These are phyloP conservation scores for Suillus alpinus DNA, from an alignment of 768 basidiomycete species.

Conservation along the genomic window DNA sequence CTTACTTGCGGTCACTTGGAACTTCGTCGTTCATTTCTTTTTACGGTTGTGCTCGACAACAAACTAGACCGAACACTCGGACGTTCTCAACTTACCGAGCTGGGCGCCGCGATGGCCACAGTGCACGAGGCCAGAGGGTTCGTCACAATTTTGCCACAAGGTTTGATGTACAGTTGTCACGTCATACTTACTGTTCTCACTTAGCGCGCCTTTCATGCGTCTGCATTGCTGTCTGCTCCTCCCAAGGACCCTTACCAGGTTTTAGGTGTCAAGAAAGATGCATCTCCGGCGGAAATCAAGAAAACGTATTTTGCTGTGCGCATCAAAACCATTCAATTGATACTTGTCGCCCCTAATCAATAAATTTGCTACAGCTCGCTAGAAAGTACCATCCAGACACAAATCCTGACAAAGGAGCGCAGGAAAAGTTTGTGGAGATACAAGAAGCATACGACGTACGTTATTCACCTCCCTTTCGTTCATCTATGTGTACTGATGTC, in stretches of 20 bases:
- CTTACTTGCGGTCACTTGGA: slow-evolving; percentile 46
- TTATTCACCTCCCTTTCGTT: slow-evolving; percentile 11
- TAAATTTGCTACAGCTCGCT: slow-evolving; percentile 66
- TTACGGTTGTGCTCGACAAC: slow-evolving; percentile 51
- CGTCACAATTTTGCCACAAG: slow-evolving; percentile 31
- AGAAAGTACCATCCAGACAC: slow-evolving; percentile 98
- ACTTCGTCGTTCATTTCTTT: slow-evolving; percentile 54
- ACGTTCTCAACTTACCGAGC: slow-evolving; percentile 39
- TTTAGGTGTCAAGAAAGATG: slow-evolving; percentile 85
- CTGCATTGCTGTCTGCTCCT: slow-evolving; percentile 46
- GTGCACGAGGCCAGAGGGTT: slow-evolving; percentile 15
- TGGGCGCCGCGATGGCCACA: slow-evolving; percentile 32
- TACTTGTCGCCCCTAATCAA: slow-evolving; percentile 14
- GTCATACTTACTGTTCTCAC: slow-evolving; percentile 18
- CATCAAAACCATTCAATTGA: slow-evolving; percentile 13
- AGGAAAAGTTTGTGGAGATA: slow-evolving; percentile 94
- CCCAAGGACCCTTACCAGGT: slow-evolving; percentile 87
- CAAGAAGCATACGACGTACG: slow-evolving; percentile 95
- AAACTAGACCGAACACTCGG: slow-evolving; percentile 28
- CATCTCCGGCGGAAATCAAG: slow-evolving; percentile 87
- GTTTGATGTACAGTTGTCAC: slow-evolving; percentile 29
- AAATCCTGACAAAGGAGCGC: slow-evolving; percentile 86
- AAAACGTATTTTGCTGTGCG: slow-evolving; percentile 94
- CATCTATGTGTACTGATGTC: slow-evolving; percentile 14
- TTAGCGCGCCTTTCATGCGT: slow-evolving; percentile 77